Percentiles rank a stretch among this genome's conserved stretches.
Conservation (phyloP, 1,284 basidiomycete species). For the Fistulinella staudtii region DNA sequence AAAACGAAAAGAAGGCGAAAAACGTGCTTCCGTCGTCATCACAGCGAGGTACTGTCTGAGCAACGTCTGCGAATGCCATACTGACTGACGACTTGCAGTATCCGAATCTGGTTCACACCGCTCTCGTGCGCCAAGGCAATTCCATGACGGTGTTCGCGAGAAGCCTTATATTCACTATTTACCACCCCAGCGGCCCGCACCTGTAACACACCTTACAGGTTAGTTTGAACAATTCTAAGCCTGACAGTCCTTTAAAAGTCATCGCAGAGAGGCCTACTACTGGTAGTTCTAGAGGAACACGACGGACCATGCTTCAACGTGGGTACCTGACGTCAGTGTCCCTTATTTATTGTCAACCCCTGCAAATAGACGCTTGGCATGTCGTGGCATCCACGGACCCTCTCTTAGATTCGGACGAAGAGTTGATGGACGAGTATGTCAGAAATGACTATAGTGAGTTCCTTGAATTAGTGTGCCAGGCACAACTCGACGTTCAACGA, state of each 20-base stretch:
- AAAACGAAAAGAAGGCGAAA: conserved; percentile 47
- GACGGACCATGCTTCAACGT: conserved; percentile 38
- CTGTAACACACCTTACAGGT: conserved; percentile 19
- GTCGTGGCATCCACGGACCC: conserved; percentile 59
- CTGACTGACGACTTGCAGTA: conserved; percentile 17
- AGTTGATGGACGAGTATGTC: conserved; percentile 58
- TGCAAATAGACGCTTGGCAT: conserved; percentile 63
- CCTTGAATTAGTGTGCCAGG: background rate
- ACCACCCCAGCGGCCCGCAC: conserved; percentile 28
- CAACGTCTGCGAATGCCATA: background rate
- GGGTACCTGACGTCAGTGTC: conserved; percentile 7
- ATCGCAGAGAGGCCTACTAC: conserved; percentile 22
- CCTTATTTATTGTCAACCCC: background rate
- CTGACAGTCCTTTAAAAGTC: conserved; percentile 2
- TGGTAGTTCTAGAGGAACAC: conserved; percentile 20
- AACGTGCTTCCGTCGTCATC: conserved; percentile 20
- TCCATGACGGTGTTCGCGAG: conserved; percentile 31
- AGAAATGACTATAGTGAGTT: conserved; percentile 61
- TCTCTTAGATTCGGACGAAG: conserved; percentile 68
- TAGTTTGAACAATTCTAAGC: conserved; percentile 3
- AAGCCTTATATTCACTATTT: conserved; percentile 40
- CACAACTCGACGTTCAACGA: too few relatives aligned
- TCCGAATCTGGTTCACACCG: conserved; percentile 27
- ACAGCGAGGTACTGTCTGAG: conserved; percentile 25
- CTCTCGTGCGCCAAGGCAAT: conserved; percentile 25